Percentiles rank a stretch among this genome's conserved stretches.
phyloP scores from a whole-genome alignment of 257 asterid species.

The Nicotiana otophora region DNA sequence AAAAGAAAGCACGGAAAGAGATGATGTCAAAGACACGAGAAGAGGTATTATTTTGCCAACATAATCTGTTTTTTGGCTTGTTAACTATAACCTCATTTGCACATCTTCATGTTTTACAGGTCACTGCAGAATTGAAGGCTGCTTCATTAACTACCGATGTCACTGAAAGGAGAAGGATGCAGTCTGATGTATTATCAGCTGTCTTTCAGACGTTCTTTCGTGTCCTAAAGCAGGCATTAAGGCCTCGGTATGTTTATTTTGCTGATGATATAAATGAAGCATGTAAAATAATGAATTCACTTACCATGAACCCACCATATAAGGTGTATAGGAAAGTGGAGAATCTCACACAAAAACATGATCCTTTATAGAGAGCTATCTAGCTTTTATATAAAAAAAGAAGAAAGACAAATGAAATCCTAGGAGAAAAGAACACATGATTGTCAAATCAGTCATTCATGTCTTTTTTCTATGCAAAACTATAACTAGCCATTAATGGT shows the following conservation, averaged over 20 bases:
- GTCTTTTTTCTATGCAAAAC: neutral
- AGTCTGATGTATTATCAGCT: constrained; percentile 72
- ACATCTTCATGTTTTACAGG: constrained; percentile 43
- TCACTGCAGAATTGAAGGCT: constrained; percentile 73
- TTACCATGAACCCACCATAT: neutral
- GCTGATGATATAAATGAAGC: neutral
- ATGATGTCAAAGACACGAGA: constrained; percentile 66
- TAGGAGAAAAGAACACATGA: neutral
- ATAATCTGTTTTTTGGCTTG: neutral
- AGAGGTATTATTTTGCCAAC: constrained; percentile 48
- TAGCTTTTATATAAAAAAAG: neutral
- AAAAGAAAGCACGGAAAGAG: constrained; percentile 64
- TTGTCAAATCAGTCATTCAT: neutral
- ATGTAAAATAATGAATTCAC: neutral
- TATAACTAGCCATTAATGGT: neutral
- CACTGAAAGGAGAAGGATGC: constrained; percentile 71
- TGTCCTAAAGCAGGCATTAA: constrained; percentile 58
- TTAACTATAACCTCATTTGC: constrained; percentile 10
- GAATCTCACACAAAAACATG: constrained; percentile 1
- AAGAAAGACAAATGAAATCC: neutral
- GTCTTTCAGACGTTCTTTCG: constrained; percentile 76
- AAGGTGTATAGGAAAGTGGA: neutral
- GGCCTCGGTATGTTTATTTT: constrained; percentile 41
- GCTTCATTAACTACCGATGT: constrained; percentile 80
- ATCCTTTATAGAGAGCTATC: neutral